phyloP scores from a whole-genome alignment of 768 basidiomycete genomes.

The Symmetrospora coprosmae region DNA sequence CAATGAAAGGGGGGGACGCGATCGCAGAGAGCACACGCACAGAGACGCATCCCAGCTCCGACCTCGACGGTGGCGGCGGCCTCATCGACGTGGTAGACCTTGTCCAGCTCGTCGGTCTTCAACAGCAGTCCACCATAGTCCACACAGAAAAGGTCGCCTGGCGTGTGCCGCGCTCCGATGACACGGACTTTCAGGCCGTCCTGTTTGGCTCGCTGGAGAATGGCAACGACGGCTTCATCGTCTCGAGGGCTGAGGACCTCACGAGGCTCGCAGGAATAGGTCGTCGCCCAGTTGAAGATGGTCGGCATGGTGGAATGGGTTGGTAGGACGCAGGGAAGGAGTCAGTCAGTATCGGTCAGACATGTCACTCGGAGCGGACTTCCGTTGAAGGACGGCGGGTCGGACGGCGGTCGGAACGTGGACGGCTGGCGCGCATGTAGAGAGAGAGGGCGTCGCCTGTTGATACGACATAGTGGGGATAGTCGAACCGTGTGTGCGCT shows the following conservation, averaged over 20 bases:
- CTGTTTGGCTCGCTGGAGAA: neutral
- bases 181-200: neutral
- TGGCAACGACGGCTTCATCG: neutral
- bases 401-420: too few relatives aligned
- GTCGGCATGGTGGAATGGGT: too few relatives aligned
- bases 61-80: neutral
- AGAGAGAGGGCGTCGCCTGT: too few relatives aligned
- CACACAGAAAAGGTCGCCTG: neutral
- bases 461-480: too few relatives aligned
- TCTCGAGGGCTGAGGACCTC: neutral
- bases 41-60: neutral
- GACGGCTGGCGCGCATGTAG: too few relatives aligned
- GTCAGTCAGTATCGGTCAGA: too few relatives aligned
- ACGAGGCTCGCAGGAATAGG: neutral
- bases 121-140: neutral
- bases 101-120: neutral
- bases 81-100: neutral
- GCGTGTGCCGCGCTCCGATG: neutral
- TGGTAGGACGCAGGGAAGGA: too few relatives aligned
- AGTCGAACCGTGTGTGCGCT: too few relatives aligned
- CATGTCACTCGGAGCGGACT: too few relatives aligned
- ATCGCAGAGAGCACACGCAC: neutral
- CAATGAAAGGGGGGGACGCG: neutral
- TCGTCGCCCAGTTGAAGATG: neutral
- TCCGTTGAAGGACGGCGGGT: too few relatives aligned